Percentiles rank a stretch among this genome's conserved stretches.
phyloP scores from a whole-genome alignment of 345 rosid species.

The Brassica nigra region DNA sequence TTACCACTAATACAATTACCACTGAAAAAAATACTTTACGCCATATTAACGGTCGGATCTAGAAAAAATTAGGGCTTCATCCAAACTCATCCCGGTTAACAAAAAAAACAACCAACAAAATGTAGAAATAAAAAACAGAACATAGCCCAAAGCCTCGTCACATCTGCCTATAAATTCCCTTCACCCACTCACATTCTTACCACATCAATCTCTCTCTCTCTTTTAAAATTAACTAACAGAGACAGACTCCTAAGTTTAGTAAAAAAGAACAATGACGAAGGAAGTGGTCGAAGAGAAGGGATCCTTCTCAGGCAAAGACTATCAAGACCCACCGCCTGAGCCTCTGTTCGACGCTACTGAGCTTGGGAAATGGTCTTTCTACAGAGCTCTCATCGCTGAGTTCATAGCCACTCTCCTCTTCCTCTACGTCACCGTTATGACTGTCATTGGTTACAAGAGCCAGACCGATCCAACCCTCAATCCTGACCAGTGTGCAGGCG shows the following conservation, averaged over 20 bases:
- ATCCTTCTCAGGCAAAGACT: conserved; percentile 68
- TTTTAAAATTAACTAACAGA: neutral
- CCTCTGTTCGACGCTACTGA: conserved; percentile 59
- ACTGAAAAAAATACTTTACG: too few relatives aligned
- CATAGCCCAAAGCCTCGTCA: conserved; percentile 25
- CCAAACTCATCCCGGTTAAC: too few relatives aligned
- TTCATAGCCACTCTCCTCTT: conserved; percentile 84
- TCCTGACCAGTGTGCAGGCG: conserved; percentile 58
- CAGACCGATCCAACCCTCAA: conserved; percentile 43
- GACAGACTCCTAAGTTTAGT: neutral
- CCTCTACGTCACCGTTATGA: conserved; percentile 69
- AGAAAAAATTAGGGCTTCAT: too few relatives aligned
- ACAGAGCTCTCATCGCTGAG: conserved; percentile 86
- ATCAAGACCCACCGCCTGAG: conserved; percentile 83
- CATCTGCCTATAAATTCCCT: conserved; percentile 41
- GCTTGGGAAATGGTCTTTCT: conserved; percentile 76
- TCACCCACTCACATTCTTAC: conserved; percentile 29
- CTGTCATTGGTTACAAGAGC: conserved; percentile 82
- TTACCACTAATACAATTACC: too few relatives aligned
- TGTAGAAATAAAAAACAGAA: neutral
- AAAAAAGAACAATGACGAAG: conserved; percentile 40
- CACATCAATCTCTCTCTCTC: neutral
- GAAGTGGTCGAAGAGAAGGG: conserved; percentile 49
- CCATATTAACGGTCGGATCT: too few relatives aligned
- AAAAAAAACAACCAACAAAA: neutral